Base-by-base conservation (phyloP, 1,284 basidiomycete species). In the Xerocomus cyaneibrunnescens region DNA sequence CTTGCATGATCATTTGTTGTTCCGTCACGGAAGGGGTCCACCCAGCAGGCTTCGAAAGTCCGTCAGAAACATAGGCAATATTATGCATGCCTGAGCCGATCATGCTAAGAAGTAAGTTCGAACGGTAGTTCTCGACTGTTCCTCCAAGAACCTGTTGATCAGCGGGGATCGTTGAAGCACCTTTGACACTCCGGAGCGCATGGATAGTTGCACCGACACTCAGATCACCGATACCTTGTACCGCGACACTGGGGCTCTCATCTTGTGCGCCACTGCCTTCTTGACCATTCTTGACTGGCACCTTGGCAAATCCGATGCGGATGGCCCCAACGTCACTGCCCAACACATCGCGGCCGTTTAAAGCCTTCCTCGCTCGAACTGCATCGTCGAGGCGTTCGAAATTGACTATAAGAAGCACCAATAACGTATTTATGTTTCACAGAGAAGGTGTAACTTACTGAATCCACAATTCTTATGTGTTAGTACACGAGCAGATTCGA, bases 381-480 rank as follows among this genome's bases (percentile, higher is more conserved):
- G 96, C 97, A 67, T 98, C 95, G 67, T 98, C 97, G 41, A 98
- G 78, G 51, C 93, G 87, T 72, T 99, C 96, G 70, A 97, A 99
- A 71, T 99, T 99, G 76, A 98, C 89, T 85, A 51, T 32, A 45
- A 38, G 36, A 43, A 50, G 21, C 48, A 53, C 57, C 5, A 62
- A 23, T 35, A 35, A 40, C 28, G 4, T 19, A 23, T 40, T 22
- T 14, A 46, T 3, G 17, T 21, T 45, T 45, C 19, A 30, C 38
- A 40, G 39, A 9, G 31, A 35, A 42, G 17, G 35, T 43, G 54
- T 22, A 2, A 82, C 89, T 66, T 55, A 91, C 87, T 91, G 74
- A 94, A 94, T 40, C 92, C 94, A 68, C 92, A 98, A 67, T 95
- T 95, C 75, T 99, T 99, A 77, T 97, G 94, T 3, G 93, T 94